Base-by-base conservation (phyloP, 345 rosid species). In the Citrus sp. region DNA sequence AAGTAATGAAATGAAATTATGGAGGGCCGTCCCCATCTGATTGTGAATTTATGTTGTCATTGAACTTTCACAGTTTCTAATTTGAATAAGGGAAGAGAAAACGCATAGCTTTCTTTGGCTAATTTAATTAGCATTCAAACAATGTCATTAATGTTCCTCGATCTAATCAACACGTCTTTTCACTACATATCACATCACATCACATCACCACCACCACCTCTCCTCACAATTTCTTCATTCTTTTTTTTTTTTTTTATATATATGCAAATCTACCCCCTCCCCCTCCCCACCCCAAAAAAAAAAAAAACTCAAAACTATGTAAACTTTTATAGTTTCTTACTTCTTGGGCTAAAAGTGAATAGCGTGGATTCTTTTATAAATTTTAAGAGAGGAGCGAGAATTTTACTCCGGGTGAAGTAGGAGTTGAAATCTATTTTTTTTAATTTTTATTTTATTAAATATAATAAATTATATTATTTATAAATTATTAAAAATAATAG, bases 121-220 rank as follows among this genome's bases (percentile, higher is more conserved):
- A 38, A 69, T 67, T 67, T 67, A 55, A 70, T 5, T 28, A 12
- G 74, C 59, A 25, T 70, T 70, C 60, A 27, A 27, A 72, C 49
- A 55, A 22, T 22, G 13, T 10, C 75, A 72, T 72, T 56, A 72
- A 72, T 56, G 51, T n/a, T 72, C 75, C 75, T 56, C 75, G 65
- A 34, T 61, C 4, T 21, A 56, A 34, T 56, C 7, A 30, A 56
- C 46, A 22, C 62, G 64, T 56, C 62, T 35, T 56, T 13, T 72
- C 66, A 13, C 34, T 27, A 27, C 58, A 54, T 5, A 18, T 54
- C 58, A 18, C 58, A 54, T 54, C 58, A 18, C 58, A 54, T 54
- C 58, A 54, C 58, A 16, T 54, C 58, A 54, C 19, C 7, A 4
- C 56, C 7, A 12, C 56, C 8, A 13, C 51, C 5, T 0, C 58